Base-by-base conservation (phyloP, 108 stramenopile genomes). In the Conticribra guillardii region DNA sequence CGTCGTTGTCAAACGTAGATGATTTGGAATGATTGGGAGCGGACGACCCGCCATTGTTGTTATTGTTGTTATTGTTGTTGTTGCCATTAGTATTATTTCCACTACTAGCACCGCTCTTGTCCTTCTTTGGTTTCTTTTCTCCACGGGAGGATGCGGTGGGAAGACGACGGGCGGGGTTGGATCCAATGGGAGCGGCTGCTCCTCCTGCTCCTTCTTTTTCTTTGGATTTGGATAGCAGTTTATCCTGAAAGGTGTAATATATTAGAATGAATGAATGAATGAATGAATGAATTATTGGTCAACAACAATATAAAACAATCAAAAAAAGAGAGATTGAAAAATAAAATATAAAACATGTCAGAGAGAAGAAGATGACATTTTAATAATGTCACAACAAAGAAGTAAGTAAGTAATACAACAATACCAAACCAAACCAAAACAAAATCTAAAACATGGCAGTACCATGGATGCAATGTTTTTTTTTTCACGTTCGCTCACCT, bases 91-190 rank as follows among this genome's bases (percentile, higher is more conserved):
- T 9, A 41, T 5, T 41, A 5, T 41, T 5, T 5, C 37, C 37
- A 11, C 37, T n/a, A n/a, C n/a, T n/a, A n/a, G 19, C 37, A 9
- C 18, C 69, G n/a, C 16, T 18, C 58, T 76, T 68, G 51, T 37
- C 19, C 26, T 69, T 76, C 37, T 76, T 67, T n/a, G n/a, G n/a
- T 19, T 82, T 82, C 57, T 44, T 24, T 5, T n/a, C 28, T 19
- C 28, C 56, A 3, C 56, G 56, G 31, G 56, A 32, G 16, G 30
- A 32, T 24, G 56, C 56, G 31, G 58, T 60, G 33, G 69, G 69
- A 15, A 70, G 69, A 23, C 48, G 58, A 11, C 45, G 44, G 24
- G 44, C 24, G 3, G 60, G 60, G 45, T 62, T 62, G 45, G 60
- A 47, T 47, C 60, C 45, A 5, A 17, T 4, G 23, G 54, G 23